Conservation (phyloP, 1,284 basidiomycete genomes). For the Tetrapyrgos nigripes region DNA sequence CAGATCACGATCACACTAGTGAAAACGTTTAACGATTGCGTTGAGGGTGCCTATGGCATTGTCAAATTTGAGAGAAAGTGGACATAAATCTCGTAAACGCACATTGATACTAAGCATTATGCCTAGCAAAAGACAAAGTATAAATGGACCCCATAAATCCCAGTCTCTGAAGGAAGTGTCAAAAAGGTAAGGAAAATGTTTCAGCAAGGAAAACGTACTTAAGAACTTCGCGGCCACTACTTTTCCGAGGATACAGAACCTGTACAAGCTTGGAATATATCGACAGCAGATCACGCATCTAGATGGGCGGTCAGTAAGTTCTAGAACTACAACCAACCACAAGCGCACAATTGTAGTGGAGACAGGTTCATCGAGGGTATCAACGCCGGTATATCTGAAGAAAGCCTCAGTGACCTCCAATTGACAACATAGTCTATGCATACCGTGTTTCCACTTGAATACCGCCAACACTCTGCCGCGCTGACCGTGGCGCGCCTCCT, state of each 20-base stretch:
- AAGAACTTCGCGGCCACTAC: slow-evolving; percentile 80
- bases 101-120: slow-evolving; percentile 92
- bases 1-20: slow-evolving; percentile 92
- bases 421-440: slow-evolving; percentile 24
- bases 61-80: slow-evolving; percentile 7
- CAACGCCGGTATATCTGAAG: slow-evolving; percentile 74
- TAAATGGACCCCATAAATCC: slow-evolving; percentile 95
- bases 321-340: not conserved
- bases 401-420: not conserved
- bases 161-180: slow-evolving; percentile 71
- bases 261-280: slow-evolving; percentile 93
- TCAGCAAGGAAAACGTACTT: slow-evolving; percentile 52
- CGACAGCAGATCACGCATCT: slow-evolving; percentile 88
- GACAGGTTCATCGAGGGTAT: slow-evolving; percentile 93
- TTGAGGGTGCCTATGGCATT: slow-evolving; percentile 71
- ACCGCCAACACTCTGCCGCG: slow-evolving; percentile 78
- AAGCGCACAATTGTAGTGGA: slow-evolving; percentile 83
- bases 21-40: slow-evolving; percentile 88
- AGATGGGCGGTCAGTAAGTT: slow-evolving; percentile 19
- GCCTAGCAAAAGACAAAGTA: slow-evolving; percentile 84
- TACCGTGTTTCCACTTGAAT: slow-evolving; percentile 88
- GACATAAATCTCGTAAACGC: slow-evolving; percentile 38
- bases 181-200: not conserved
- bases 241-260: slow-evolving; percentile 86
- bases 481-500: slow-evolving; percentile 40